Conservation (phyloP, 208 protist genomes). For the Wallacemonas rigidus region DNA sequence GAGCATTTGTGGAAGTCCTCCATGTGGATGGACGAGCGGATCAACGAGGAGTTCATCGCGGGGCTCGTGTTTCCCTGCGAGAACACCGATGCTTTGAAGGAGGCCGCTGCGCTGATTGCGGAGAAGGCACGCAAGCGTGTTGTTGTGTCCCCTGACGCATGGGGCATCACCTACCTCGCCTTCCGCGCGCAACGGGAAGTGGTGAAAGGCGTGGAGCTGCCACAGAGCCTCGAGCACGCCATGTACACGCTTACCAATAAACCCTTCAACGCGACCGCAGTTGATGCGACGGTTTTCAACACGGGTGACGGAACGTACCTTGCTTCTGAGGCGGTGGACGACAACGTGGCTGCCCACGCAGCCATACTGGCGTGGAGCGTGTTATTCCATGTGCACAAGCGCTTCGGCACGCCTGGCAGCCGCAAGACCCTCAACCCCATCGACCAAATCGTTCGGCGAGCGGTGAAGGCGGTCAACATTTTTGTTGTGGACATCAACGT, state of each 20-base stretch:
- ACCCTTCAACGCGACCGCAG: conserved; percentile 41
- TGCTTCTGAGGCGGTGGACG: background rate
- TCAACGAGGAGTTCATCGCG: conserved; percentile 85
- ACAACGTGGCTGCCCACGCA: conserved; percentile 40
- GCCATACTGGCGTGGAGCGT: conserved; percentile 77
- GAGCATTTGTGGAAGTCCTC: conserved; percentile 73
- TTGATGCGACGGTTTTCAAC: conserved; percentile 64
- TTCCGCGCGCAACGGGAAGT: conserved; percentile 84
- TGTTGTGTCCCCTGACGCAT: conserved; percentile 74
- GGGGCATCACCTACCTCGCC: conserved; percentile 82
- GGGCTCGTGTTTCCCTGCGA: conserved; percentile 79
- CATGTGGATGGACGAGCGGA: conserved; percentile 83
- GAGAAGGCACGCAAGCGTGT: conserved; percentile 71
- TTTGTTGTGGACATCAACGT: conserved; percentile 91
- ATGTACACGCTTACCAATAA: conserved; percentile 64
- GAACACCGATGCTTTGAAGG: conserved; percentile 40
- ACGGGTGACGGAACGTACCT: conserved; percentile 41
- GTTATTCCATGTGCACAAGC: conserved; percentile 82
- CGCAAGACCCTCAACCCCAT: conserved; percentile 84
- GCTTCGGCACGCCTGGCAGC: conserved; percentile 86
- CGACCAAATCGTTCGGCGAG: conserved; percentile 86
- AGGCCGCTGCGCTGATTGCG: conserved; percentile 37
- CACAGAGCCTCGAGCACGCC: conserved; percentile 78
- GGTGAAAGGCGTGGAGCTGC: conserved; percentile 72
- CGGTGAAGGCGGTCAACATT: conserved; percentile 89